phyloP scores from a whole-genome alignment of 352 stramenopile genomes.

The Pythium insidiosum region DNA sequence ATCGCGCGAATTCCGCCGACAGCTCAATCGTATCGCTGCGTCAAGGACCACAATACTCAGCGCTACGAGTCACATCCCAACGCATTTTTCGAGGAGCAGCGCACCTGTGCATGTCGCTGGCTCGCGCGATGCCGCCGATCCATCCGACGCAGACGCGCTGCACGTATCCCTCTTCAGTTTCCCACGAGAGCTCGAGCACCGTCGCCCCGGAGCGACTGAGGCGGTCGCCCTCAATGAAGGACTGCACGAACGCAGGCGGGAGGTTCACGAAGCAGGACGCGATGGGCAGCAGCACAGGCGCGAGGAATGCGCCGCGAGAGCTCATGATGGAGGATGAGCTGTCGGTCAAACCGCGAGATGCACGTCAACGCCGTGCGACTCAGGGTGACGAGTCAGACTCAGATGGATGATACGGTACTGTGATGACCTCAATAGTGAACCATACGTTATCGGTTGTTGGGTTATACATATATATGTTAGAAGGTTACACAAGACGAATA shows the following conservation, averaged over 20 bases:
- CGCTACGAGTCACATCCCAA: not conserved
- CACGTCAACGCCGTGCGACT: no score
- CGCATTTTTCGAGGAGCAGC: not conserved
- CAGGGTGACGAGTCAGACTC: no score
- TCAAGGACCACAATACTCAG: not conserved
- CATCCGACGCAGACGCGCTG: conserved; percentile 66
- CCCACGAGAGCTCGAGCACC: conserved; percentile 73
- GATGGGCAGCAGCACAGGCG: conserved; percentile 47
- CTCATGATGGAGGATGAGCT: no score
- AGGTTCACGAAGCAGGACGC: conserved; percentile 71
- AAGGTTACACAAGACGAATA: no score
- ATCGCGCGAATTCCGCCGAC: conserved; percentile 72
- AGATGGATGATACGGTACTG: no score
- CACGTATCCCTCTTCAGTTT: conserved; percentile 72
- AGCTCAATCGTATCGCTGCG: conserved; percentile 79
- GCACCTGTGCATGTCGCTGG: conserved; percentile 38
- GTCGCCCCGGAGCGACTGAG: no score
- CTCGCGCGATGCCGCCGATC: conserved; percentile 53
- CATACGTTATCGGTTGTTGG: no score
- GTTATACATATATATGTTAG: no score
- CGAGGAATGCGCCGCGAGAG: conserved; percentile 60
- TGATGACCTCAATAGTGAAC: no score
- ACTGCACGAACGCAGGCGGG: conserved; percentile 51
- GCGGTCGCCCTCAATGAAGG: conserved; percentile 32
- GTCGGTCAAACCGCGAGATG: no score